A percentile compares a stretch with the other conserved stretches of the same genome.
phyloP scores from a whole-genome alignment of 2,329 filamentous ascomycete species.

The Monosporascus sp. region DNA sequence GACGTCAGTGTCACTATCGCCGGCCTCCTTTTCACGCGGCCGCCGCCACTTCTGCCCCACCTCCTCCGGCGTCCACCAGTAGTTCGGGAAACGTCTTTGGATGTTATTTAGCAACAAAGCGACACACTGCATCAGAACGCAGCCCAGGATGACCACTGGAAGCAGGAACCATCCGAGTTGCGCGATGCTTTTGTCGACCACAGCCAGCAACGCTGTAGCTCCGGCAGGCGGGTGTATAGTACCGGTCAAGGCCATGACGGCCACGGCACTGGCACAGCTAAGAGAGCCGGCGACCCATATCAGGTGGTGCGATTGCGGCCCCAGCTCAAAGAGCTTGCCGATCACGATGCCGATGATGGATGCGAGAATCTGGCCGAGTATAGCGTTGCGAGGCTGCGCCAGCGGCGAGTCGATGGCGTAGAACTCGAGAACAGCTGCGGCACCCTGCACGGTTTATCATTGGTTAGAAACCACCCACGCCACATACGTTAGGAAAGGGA shows the following conservation, averaged over 20 bases:
- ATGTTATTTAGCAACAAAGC: constrained; percentile 67
- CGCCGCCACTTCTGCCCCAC: constrained; percentile 4
- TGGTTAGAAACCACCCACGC: not conserved
- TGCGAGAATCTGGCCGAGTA: constrained; percentile 62
- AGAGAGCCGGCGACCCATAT: constrained; percentile 62
- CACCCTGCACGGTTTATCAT: constrained; percentile 45
- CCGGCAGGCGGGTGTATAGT: constrained; percentile 72
- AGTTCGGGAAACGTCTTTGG: constrained; percentile 59
- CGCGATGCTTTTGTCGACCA: constrained; percentile 49
- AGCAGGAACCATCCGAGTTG: constrained; percentile 64
- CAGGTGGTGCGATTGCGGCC: constrained; percentile 40
- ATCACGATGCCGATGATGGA: constrained; percentile 56
- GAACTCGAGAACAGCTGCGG: constrained; percentile 71
- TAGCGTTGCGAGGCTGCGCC: constrained; percentile 64
- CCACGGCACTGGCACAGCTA: constrained; percentile 57
- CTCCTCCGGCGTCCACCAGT: constrained; percentile 60
- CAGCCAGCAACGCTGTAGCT: constrained; percentile 66
- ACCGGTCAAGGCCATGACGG: constrained; percentile 63
- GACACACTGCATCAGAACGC: constrained; percentile 53
- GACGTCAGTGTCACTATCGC: constrained; percentile 4
- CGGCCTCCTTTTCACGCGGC: not conserved
- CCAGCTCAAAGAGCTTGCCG: constrained; percentile 59
- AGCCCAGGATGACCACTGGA: constrained; percentile 56
- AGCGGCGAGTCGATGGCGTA: constrained; percentile 67
- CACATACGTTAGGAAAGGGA: not conserved